These are phyloP conservation scores for Curvularia sp. DNA, from an alignment of 2,329 filamentous ascomycete species.

Conservation along the genomic window DNA sequence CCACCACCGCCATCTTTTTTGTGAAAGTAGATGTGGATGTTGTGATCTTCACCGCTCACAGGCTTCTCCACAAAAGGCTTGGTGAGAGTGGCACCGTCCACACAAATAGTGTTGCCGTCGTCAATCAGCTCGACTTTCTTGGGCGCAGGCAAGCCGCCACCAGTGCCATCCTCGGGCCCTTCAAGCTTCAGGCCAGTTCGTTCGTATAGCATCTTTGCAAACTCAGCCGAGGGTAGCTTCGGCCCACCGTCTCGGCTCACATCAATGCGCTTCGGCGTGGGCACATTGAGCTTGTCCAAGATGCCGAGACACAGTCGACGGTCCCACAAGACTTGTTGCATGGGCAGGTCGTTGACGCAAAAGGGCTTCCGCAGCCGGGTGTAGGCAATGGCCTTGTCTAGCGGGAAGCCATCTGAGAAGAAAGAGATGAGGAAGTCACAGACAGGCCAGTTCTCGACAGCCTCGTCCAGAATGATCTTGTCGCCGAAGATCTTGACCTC, in stretches of 20 bases:
- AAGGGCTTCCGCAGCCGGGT: conserved; percentile 92
- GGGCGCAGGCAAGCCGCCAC: conserved; percentile 64
- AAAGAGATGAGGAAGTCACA: conserved; percentile 98
- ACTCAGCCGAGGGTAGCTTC: conserved; percentile 75
- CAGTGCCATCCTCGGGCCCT: conserved; percentile 71
- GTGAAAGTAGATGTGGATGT: conserved; percentile 97
- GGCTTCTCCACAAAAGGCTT: conserved; percentile 99
- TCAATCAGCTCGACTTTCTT: conserved; percentile 84
- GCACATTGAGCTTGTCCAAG: conserved; percentile 86
- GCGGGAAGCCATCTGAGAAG: conserved; percentile 95
- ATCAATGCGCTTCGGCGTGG: conserved; percentile 86
- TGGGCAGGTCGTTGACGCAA: conserved; percentile 95
- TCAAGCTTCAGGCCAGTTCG: conserved; percentile 79
- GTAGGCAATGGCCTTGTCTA: conserved; percentile 97
- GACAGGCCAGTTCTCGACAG: conserved; percentile 93
- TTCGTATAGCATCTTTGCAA: conserved; percentile 80
- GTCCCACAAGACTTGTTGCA: conserved; percentile 98
- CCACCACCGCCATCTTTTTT: conserved; percentile 86
- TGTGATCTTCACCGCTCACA: conserved; percentile 97
- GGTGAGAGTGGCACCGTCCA: conserved; percentile 80
- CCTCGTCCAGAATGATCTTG: conserved; percentile 97
- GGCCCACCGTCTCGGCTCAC: conserved; percentile 94
- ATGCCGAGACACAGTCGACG: conserved; percentile 87
- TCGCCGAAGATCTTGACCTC: conserved; percentile 98
- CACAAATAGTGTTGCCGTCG: conserved; percentile 83